These are phyloP conservation scores for Monocercomonoides exilis DNA, from an alignment of 78 protist species.

Conservation along the genomic window DNA sequence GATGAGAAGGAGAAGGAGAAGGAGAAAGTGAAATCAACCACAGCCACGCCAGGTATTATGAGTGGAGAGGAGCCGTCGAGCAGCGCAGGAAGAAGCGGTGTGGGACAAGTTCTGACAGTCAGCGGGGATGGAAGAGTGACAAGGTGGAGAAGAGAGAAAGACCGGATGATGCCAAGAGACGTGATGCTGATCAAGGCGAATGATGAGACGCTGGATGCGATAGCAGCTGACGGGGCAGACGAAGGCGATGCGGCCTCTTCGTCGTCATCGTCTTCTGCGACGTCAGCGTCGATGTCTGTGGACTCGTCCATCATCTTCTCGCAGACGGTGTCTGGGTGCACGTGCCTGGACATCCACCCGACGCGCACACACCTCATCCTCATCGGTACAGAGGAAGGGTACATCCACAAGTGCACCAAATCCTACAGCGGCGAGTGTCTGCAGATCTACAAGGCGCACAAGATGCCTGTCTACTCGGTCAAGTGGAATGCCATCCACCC, in stretches of 20 bases:
- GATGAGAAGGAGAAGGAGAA: constrained; percentile 23
- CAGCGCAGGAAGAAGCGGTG: background rate
- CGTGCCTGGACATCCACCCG: constrained; percentile 50
- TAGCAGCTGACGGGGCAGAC: background rate
- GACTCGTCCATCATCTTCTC: background rate
- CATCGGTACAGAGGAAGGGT: constrained; percentile 76
- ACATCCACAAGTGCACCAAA: constrained; percentile 58
- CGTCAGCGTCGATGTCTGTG: too few relatives aligned
- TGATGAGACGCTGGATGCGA: background rate
- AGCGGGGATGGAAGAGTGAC: background rate
- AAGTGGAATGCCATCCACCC: constrained; percentile 66
- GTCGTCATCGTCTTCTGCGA: too few relatives aligned
- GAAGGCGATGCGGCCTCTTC: background rate
- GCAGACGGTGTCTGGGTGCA: constrained; percentile 46
- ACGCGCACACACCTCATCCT: constrained; percentile 44
- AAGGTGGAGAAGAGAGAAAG: background rate
- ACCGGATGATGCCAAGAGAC: background rate
- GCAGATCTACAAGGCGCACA: constrained; percentile 52
- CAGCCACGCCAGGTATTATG: background rate
- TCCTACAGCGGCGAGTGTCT: constrained; percentile 57
- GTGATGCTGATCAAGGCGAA: background rate
- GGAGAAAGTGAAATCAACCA: background rate
- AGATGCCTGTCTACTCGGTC: constrained; percentile 59
- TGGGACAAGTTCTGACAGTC: background rate
- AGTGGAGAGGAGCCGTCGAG: background rate